Percentiles rank a stretch among this genome's conserved stretches.
Evolutionary conservation across 441 rosid species (phyloP).

Genomic region (Flueggea neowawraea): DNA sequence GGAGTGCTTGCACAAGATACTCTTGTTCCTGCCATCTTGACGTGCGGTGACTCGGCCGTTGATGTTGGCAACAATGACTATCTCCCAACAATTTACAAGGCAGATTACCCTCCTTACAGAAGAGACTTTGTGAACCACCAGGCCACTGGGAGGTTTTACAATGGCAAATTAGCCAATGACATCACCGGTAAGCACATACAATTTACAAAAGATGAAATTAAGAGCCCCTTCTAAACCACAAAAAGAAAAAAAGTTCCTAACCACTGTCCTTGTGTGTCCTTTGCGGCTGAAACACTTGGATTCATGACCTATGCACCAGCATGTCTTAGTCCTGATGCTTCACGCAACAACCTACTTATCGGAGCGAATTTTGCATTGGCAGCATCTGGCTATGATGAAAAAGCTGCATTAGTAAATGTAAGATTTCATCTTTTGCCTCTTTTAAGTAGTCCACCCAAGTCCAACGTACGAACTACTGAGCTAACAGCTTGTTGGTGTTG

Average conservation of each 20-base stretch:
- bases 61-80: constrained; percentile 94
- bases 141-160: constrained; percentile 90
- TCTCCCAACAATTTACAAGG: constrained; percentile 71
- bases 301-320: constrained; percentile 74
- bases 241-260: not conserved
- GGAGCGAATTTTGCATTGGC: constrained; percentile 98
- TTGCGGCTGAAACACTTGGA: constrained; percentile 78
- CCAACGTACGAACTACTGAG: too few species aligned
- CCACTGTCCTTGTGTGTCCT: not conserved
- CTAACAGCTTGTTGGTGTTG: too few species aligned
- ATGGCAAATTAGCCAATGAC: constrained; percentile 89
- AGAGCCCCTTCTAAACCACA: not conserved
- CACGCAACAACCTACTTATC: constrained; percentile 79
- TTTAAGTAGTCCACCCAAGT: too few species aligned
- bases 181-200: constrained; percentile 57
- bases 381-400: constrained; percentile 86
- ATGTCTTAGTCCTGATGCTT: constrained; percentile 82
- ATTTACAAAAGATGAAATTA: too few species aligned
- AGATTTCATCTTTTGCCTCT: constrained; percentile 10
- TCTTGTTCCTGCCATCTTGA: constrained; percentile 68
- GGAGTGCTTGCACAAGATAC: constrained; percentile 43
- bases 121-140: constrained; percentile 68
- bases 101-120: constrained; percentile 88
- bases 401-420: constrained; percentile 57
- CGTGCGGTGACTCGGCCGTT: constrained; percentile 84